Conservation (phyloP, 2,329 filamentous ascomycete species). For the Tetracladium maxilliforme region DNA sequence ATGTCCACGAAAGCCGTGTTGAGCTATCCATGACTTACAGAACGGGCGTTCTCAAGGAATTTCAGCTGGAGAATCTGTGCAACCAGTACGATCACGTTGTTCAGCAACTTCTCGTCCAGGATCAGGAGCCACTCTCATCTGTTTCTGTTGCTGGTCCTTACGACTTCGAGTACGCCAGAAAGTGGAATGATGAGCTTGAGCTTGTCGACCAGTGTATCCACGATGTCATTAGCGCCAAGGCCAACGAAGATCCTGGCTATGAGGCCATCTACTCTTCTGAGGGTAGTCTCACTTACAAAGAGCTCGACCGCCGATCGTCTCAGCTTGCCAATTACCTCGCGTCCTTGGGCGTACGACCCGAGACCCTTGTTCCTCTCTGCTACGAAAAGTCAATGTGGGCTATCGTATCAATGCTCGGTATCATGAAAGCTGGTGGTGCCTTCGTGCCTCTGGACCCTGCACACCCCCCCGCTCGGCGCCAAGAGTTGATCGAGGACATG, state of each 20-base stretch:
- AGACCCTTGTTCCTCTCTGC: slow-evolving; percentile 6
- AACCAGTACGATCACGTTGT: slow-evolving; percentile 4
- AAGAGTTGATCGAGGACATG: too few species aligned
- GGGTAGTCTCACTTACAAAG: slow-evolving; percentile 6
- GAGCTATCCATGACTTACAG: too few species aligned
- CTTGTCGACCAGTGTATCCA: slow-evolving; percentile 14
- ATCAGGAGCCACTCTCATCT: slow-evolving; percentile 2
- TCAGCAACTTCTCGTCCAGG: slow-evolving; percentile 4
- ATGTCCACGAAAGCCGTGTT: too few species aligned
- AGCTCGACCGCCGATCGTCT: slow-evolving; percentile 5
- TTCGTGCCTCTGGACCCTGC: slow-evolving; percentile 13
- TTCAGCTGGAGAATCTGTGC: slow-evolving; percentile 4
- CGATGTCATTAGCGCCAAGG: slow-evolving; percentile 12
- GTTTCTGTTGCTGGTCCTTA: slow-evolving; percentile 4
- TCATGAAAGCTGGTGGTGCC: slow-evolving; percentile 11
- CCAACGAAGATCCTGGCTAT: slow-evolving; percentile 13
- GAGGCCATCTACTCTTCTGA: slow-evolving; percentile 9
- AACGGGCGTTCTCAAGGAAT: slow-evolving; percentile 1
- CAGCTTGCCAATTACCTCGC: slow-evolving; percentile 2
- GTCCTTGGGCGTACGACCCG: slow-evolving; percentile 4
- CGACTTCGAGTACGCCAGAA: slow-evolving; percentile 3
- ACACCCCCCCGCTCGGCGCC: slow-evolving; percentile 8
- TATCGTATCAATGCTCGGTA: slow-evolving; percentile 12
- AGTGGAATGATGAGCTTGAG: slow-evolving; percentile 3
- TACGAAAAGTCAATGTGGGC: slow-evolving; percentile 10